phyloP scores from a whole-genome alignment of 768 basidiomycete genomes.

The Pholiota conissans region DNA sequence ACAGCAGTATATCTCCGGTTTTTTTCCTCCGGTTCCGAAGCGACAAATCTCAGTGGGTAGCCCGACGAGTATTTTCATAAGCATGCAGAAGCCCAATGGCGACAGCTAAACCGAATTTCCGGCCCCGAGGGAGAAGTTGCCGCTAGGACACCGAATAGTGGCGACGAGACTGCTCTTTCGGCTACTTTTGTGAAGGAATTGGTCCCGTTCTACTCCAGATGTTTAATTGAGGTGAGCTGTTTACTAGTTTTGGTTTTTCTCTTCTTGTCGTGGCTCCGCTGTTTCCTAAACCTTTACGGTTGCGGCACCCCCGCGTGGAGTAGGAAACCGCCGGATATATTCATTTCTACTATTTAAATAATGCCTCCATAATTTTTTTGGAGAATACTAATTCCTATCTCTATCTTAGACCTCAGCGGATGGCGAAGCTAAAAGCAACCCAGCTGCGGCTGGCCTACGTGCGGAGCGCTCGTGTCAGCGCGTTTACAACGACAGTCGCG shows the following conservation, averaged over 20 bases:
- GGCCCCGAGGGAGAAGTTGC: constrained; percentile 13
- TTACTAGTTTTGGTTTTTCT: neutral
- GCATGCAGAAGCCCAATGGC: constrained; percentile 9
- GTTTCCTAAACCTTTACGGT: too few relatives aligned
- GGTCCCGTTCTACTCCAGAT: constrained; percentile 71
- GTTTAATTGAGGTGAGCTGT: constrained; percentile 63
- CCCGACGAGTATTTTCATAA: constrained; percentile 4
- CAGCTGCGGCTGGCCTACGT: constrained; percentile 80
- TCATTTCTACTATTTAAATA: too few relatives aligned
- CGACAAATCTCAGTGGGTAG: neutral
- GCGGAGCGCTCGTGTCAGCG: constrained; percentile 51
- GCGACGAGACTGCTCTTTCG: constrained; percentile 20
- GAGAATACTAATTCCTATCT: neutral
- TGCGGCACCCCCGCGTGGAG: neutral
- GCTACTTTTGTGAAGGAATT: constrained; percentile 50
- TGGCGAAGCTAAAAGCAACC: constrained; percentile 53
- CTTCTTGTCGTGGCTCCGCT: too few relatives aligned
- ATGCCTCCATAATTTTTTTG: too few relatives aligned
- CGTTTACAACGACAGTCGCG: constrained; percentile 14
- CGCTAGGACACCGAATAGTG: neutral
- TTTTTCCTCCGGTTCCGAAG: constrained; percentile 2
- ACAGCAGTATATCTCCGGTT: constrained; percentile 19
- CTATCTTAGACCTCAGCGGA: constrained; percentile 72
- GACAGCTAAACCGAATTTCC: constrained; percentile 5
- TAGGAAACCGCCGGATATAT: neutral